A percentile compares a stretch with the other conserved stretches of the same genome.
Conservation (phyloP, 257 asterid genomes). For the Nicotiana noctiflora region DNA sequence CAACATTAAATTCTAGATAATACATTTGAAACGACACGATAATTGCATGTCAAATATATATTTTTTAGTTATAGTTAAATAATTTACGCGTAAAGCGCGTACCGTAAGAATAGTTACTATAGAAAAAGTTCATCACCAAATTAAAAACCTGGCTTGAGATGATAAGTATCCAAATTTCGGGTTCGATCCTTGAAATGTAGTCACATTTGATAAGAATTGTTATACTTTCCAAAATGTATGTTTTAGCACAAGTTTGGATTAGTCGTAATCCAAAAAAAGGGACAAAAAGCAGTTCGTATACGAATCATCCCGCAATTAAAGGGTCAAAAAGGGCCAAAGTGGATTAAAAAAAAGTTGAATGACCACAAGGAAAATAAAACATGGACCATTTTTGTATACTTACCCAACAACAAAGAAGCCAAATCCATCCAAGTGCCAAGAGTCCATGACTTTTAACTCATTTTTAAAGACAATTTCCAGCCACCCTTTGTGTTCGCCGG, state of each 20-base stretch:
- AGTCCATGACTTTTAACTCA: constrained; percentile 23
- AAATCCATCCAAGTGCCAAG: constrained; percentile 78
- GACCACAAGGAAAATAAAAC: not conserved
- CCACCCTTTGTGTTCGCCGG: constrained; percentile 57
- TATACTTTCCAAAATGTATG: not conserved
- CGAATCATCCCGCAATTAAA: too few relatives aligned
- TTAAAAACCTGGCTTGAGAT: not conserved
- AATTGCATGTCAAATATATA: too few relatives aligned
- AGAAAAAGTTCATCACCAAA: not conserved
- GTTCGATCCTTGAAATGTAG: not conserved
- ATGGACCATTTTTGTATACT: not conserved
- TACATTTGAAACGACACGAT: too few relatives aligned
- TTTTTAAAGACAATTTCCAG: constrained; percentile 58
- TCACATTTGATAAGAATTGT: too few relatives aligned
- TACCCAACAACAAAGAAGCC: constrained; percentile 64
- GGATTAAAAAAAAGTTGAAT: too few relatives aligned
- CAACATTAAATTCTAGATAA: too few relatives aligned
- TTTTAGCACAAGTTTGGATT: not conserved
- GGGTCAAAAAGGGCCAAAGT: too few relatives aligned
- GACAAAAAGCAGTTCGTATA: too few relatives aligned
- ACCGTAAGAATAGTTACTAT: too few relatives aligned
- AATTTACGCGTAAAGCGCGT: too few relatives aligned
- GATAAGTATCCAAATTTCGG: not conserved
- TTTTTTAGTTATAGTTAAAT: too few relatives aligned
- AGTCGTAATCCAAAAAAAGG: too few relatives aligned